Evolutionary conservation across 805 yeast species (phyloP), one percentile per base, ranked within the genome.

Genomic region (Kluyveromyces dobzhanskii): DNA sequence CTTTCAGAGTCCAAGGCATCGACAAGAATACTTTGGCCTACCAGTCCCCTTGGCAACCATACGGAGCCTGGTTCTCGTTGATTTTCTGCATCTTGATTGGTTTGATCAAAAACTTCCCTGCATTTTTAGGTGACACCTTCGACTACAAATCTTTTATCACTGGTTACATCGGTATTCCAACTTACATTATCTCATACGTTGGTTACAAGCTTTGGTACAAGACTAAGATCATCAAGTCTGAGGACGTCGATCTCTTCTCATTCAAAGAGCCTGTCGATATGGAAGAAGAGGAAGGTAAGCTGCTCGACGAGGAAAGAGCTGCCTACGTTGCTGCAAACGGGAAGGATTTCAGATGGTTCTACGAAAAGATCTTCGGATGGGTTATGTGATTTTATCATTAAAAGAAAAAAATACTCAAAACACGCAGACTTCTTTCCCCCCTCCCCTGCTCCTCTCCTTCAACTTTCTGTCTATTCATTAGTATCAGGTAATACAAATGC

Each of bases 61-160:
- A 70, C 52, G 85, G 80, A 37, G 64, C 84, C 2, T 80, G 69
- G 51, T 44, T 77, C 48, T 76, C 86, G 1, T 59, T 83, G 37
- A 50, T 55, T 28, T 54, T 77, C 45, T 77, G 84, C 57, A 41
- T 62, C 38, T 39, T 81, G 38, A 66, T 83, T 43, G 69, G 79
- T 8, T 50, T 83, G 34, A 73, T 78, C 56, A 83, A 83, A 62
- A 80, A 80, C 49, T 81, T 80, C 57, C 76, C 85, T 1, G 87
- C 76, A 3, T 83, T 83, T 65, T 64, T 83, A 47, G 76, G 76
- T 37, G 70, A 73, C 41, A 62, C 58, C 12, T 78, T 82, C 56
- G 71, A 73, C 46, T 78, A 77, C 62, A 74, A 76, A 59, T 67
- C 67, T 14, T 84, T 84, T 54, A 79, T 83, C 53, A 80, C 90